Conservation (phyloP, 768 basidiomycete species). For the Wakefieldia striispora region DNA sequence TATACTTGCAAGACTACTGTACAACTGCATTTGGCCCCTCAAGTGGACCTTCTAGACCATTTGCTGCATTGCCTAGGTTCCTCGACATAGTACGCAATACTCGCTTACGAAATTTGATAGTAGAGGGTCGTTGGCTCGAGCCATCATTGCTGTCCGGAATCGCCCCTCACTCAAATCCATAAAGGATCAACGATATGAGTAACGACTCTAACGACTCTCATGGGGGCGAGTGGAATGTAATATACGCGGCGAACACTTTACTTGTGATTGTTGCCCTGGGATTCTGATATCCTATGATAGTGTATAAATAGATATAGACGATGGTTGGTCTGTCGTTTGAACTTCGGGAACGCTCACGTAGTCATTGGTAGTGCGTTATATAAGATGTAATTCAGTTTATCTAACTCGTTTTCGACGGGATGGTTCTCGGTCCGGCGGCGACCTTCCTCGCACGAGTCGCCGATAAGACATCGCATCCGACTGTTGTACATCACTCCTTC, state of each 20-base stretch:
- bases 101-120: slow-evolving; percentile 10
- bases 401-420: too few species aligned
- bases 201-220: background rate
- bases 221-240: slow-evolving; percentile 10
- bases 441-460: background rate
- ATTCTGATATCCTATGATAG: slow-evolving; percentile 1
- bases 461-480: background rate
- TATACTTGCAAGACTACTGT: slow-evolving; percentile 47
- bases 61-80: slow-evolving; percentile 38
- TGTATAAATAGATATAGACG: background rate
- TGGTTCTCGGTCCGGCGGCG: background rate
- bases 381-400: background rate
- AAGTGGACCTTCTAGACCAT: slow-evolving; percentile 24
- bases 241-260: slow-evolving; percentile 1
- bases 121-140: slow-evolving; percentile 30
- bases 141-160: slow-evolving; percentile 11
- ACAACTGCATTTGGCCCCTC: background rate
- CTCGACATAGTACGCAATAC: slow-evolving; percentile 8
- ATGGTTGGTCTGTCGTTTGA: slow-evolving; percentile 6
- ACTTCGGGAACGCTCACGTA: slow-evolving; percentile 1
- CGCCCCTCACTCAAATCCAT: slow-evolving; percentile 13
- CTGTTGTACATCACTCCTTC: background rate
- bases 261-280: slow-evolving; percentile 3
- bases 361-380: background rate
- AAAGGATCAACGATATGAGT: slow-evolving; percentile 7